phyloP scores from a whole-genome alignment of 768 basidiomycete genomes.

The Chiua virens region DNA sequence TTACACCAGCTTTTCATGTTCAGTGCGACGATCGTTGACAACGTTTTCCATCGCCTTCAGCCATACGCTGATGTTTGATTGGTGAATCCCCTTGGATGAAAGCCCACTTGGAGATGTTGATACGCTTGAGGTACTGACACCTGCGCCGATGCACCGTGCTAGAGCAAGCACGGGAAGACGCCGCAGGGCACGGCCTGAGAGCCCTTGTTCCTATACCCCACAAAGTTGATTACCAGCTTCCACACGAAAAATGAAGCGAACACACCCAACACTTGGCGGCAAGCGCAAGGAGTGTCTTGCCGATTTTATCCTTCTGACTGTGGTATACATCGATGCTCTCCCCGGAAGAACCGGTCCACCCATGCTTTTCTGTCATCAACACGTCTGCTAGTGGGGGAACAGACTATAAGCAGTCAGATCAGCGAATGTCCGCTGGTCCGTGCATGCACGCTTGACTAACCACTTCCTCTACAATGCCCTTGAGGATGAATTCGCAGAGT shows the following conservation, averaged over 20 bases:
- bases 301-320: slow-evolving; percentile 53
- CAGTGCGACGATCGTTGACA: slow-evolving; percentile 55
- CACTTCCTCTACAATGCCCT: slow-evolving; percentile 62
- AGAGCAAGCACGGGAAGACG: slow-evolving; percentile 94
- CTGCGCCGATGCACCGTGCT: slow-evolving; percentile 72
- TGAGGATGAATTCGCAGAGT: slow-evolving; percentile 73
- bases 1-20: slow-evolving; percentile 47
- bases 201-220: slow-evolving; percentile 55
- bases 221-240: background rate
- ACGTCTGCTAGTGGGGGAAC: slow-evolving; percentile 64
- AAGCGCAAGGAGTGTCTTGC: slow-evolving; percentile 61
- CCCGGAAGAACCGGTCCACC: slow-evolving; percentile 6
- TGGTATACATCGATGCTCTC: slow-evolving; percentile 31
- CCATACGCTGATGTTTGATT: slow-evolving; percentile 63
- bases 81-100: slow-evolving; percentile 7
- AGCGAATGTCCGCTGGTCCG: background rate
- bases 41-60: slow-evolving; percentile 82
- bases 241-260: background rate
- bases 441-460: slow-evolving; percentile 43
- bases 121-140: slow-evolving; percentile 26
- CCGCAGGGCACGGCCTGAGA: slow-evolving; percentile 91
- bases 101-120: slow-evolving; percentile 2
- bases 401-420: slow-evolving; percentile 37
- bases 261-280: slow-evolving; percentile 79
- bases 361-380: slow-evolving; percentile 19